Percentiles rank a stretch among this genome's conserved stretches.
Conservation (phyloP, 495 filamentous ascomycete species). For the Peziza echinospora region DNA sequence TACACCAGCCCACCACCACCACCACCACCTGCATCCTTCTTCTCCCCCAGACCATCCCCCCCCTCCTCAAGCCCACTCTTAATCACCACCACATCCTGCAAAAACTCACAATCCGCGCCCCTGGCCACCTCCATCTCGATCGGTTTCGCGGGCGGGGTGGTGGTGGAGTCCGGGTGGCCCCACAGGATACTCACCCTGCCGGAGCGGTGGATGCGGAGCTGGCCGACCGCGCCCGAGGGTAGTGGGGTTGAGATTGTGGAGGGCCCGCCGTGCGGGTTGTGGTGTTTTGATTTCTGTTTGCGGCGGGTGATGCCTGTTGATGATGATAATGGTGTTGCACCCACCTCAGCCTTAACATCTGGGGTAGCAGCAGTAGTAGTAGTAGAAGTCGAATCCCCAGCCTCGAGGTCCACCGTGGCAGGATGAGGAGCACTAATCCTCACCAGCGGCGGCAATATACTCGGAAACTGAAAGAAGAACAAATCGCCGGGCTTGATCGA, state of each 20-base stretch:
- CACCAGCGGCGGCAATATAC: conserved; percentile 13
- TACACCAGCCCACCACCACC: conserved; percentile 8
- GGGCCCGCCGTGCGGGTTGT: no score
- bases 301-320: no score
- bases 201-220: conserved; percentile 16
- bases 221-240: conserved; percentile 13
- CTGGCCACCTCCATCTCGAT: conserved; percentile 18
- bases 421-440: neutral
- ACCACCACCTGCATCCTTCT: neutral
- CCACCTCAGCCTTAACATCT: conserved; percentile 1
- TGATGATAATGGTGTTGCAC: conserved; percentile 7
- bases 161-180: conserved; percentile 4
- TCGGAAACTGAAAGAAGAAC: conserved; percentile 19
- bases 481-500: conserved; percentile 9
- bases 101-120: conserved; percentile 14
- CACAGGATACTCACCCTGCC: conserved; percentile 15
- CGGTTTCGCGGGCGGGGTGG: conserved; percentile 1
- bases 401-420: neutral
- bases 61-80: conserved; percentile 12
- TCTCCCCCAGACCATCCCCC: neutral
- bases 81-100: conserved; percentile 17
- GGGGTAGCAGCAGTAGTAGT: neutral
- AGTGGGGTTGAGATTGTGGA: conserved; percentile 12
- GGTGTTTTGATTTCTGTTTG: no score
- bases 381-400: neutral